Percentiles rank a stretch among this genome's conserved stretches.
Evolutionary conservation across 768 basidiomycete genomes (phyloP).

Genomic region (Mycena venus): DNA sequence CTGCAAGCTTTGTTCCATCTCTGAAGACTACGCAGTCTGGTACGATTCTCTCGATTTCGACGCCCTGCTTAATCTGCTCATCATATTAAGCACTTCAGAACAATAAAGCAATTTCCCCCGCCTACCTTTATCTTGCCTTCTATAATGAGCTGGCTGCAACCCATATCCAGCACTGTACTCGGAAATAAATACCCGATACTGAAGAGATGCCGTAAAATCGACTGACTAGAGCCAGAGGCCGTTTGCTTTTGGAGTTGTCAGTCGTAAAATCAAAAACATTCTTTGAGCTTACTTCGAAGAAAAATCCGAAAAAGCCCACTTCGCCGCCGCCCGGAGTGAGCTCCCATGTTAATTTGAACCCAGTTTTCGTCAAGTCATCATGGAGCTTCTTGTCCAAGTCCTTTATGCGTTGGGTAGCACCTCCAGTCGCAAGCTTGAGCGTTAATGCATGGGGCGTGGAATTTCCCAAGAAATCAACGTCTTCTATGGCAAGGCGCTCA

Average conservation of each 20-base stretch:
- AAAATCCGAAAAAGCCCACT: constrained; percentile 31
- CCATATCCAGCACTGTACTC: constrained; percentile 36
- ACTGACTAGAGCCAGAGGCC: constrained; percentile 22
- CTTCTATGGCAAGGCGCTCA: background rate
- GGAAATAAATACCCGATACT: background rate
- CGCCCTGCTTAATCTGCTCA: constrained; percentile 55
- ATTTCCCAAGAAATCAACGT: constrained; percentile 27
- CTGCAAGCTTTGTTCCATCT: constrained; percentile 54
- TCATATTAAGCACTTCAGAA: constrained; percentile 39
- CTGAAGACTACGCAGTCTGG: constrained; percentile 10
- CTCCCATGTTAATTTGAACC: constrained; percentile 43
- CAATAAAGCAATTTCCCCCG: constrained; percentile 47
- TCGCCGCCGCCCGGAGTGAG: constrained; percentile 35
- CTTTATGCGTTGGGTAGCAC: constrained; percentile 15
- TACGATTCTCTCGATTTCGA: constrained; percentile 51
- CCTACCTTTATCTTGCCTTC: constrained; percentile 58
- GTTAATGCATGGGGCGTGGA: constrained; percentile 36
- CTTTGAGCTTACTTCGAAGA: constrained; percentile 14
- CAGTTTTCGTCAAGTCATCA: constrained; percentile 38
- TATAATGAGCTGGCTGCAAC: constrained; percentile 50
- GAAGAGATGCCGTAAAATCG: background rate
- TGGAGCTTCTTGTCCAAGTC: constrained; percentile 20
- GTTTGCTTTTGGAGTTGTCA: background rate
- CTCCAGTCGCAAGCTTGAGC: constrained; percentile 23
- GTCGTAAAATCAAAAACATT: background rate